These are phyloP conservation scores for Zalaria obscura DNA, from an alignment of 2,329 filamentous ascomycete species.

Conservation along the genomic window DNA sequence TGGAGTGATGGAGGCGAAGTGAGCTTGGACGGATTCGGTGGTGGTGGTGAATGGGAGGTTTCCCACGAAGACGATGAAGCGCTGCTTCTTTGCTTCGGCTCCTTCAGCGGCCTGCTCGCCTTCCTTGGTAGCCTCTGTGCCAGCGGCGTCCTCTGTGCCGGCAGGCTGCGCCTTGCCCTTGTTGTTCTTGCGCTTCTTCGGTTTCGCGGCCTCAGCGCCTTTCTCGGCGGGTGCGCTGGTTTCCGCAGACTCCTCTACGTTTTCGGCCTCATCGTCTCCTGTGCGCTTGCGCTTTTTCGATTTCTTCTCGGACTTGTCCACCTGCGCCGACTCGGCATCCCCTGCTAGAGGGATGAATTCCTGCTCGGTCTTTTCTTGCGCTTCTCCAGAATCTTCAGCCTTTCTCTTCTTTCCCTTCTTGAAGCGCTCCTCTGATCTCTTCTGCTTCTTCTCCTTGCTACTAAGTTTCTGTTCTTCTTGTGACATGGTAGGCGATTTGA, in stretches of 20 bases:
- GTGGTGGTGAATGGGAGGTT: conserved; percentile 83
- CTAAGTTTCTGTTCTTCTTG: conserved; percentile 15
- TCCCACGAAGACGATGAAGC: conserved; percentile 72
- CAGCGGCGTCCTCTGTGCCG: not conserved
- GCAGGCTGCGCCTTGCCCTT: conserved; percentile 6
- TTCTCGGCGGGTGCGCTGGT: conserved; percentile 1
- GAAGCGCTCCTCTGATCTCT: conserved; percentile 18
- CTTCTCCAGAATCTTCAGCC: conserved; percentile 11
- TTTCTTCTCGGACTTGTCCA: conserved; percentile 6
- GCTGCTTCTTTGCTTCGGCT: conserved; percentile 28
- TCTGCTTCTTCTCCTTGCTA: conserved; percentile 20
- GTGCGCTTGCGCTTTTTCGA: conserved; percentile 12
- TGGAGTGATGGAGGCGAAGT: conserved; percentile 67
- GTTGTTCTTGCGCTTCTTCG: conserved; percentile 9
- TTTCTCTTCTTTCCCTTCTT: conserved; percentile 21
- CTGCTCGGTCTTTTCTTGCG: conserved; percentile 10
- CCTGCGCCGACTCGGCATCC: conserved; percentile 3
- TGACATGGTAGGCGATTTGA: conserved; percentile 11
- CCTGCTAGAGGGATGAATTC: conserved; percentile 8
- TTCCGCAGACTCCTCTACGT: not conserved
- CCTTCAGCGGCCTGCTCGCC: conserved; percentile 7
- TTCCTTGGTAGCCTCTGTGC: conserved; percentile 4
- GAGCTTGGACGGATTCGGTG: conserved; percentile 49
- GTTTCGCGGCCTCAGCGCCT: conserved; percentile 6
- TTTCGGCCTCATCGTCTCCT: conserved; percentile 8